These are phyloP conservation scores for Blastobotrys malaysiensis DNA, from an alignment of 1,139 yeast species.

Conservation along the genomic window DNA sequence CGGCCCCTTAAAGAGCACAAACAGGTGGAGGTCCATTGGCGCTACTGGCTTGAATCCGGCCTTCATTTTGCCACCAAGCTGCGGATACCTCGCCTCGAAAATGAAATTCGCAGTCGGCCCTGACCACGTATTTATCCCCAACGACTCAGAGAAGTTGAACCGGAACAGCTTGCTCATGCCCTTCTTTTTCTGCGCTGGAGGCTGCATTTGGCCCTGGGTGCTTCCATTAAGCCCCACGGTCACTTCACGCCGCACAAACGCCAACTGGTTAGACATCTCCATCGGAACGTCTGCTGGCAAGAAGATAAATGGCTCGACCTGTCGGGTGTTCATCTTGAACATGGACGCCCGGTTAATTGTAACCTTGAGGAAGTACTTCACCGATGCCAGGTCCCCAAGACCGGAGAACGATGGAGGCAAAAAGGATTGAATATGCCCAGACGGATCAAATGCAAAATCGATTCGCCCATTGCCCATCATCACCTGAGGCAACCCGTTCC, in stretches of 20 bases:
- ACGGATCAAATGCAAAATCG: conserved; percentile 25
- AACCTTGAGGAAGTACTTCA: conserved; percentile 52
- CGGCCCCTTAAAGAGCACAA: conserved; percentile 18
- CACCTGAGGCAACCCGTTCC: conserved; percentile 18
- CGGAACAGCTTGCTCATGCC: conserved; percentile 7
- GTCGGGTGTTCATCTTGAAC: conserved; percentile 46
- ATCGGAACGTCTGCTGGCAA: conserved; percentile 47
- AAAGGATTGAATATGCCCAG: conserved; percentile 40
- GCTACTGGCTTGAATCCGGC: conserved; percentile 18
- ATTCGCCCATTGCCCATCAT: conserved; percentile 34
- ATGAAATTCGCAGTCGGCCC: conserved; percentile 17
- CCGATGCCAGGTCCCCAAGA: conserved; percentile 42
- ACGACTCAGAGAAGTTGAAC: conserved; percentile 11
- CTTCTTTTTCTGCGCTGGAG: neutral
- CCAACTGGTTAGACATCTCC: conserved; percentile 19
- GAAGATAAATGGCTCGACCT: conserved; percentile 48
- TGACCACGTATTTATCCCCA: conserved; percentile 14
- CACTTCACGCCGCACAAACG: conserved; percentile 28
- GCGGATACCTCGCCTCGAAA: conserved; percentile 28
- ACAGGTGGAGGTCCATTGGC: conserved; percentile 25
- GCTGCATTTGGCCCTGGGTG: conserved; percentile 1
- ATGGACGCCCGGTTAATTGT: conserved; percentile 54
- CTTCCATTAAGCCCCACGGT: conserved; percentile 15
- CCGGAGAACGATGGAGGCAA: conserved; percentile 57
- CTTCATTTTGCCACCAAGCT: conserved; percentile 8